These are phyloP conservation scores for Podospora appendiculata DNA, from an alignment of 495 filamentous ascomycete genomes.

Conservation along the genomic window DNA sequence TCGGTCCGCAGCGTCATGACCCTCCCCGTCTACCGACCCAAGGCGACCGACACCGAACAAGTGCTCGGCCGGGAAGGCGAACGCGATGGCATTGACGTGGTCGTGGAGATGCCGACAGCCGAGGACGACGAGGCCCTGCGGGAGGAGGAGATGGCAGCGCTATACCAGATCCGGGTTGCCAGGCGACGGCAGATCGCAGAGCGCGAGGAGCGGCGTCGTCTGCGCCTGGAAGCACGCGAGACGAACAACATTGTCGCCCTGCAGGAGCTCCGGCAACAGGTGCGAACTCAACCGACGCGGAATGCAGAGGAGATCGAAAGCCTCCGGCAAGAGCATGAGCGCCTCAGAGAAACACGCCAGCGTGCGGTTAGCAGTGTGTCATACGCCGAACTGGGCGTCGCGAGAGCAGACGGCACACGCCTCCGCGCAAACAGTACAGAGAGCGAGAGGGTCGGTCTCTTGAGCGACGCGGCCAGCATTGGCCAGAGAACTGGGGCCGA, in stretches of 20 bases:
- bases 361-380: slow-evolving; percentile 73
- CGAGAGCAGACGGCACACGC: slow-evolving; percentile 80
- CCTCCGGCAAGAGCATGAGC: slow-evolving; percentile 60
- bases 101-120: slow-evolving; percentile 59
- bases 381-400: slow-evolving; percentile 81
- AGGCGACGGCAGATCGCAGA: slow-evolving; percentile 69
- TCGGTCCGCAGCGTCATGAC: slow-evolving; percentile 90
- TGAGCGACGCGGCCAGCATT: slow-evolving; percentile 63
- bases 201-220: slow-evolving; percentile 61
- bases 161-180: slow-evolving; percentile 82
- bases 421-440: slow-evolving; percentile 74
- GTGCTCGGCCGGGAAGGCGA: slow-evolving; percentile 90
- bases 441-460: slow-evolving; percentile 65
- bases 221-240: slow-evolving; percentile 59
- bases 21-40: slow-evolving; percentile 65
- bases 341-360: slow-evolving; percentile 55
- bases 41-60: slow-evolving; percentile 66
- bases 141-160: slow-evolving; percentile 86
- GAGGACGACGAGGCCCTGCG: slow-evolving; percentile 65
- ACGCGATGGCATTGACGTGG: slow-evolving; percentile 82
- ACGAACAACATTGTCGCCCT: slow-evolving; percentile 59
- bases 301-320: slow-evolving; percentile 32
- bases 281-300: slow-evolving; percentile 28
- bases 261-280: slow-evolving; percentile 44
- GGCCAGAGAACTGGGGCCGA: slow-evolving; percentile 13